Percentiles rank a stretch among this genome's conserved stretches.
Evolutionary conservation across 2,329 filamentous ascomycete genomes (phyloP).

Genomic region (Zelopaecilomyces penicillatus): DNA sequence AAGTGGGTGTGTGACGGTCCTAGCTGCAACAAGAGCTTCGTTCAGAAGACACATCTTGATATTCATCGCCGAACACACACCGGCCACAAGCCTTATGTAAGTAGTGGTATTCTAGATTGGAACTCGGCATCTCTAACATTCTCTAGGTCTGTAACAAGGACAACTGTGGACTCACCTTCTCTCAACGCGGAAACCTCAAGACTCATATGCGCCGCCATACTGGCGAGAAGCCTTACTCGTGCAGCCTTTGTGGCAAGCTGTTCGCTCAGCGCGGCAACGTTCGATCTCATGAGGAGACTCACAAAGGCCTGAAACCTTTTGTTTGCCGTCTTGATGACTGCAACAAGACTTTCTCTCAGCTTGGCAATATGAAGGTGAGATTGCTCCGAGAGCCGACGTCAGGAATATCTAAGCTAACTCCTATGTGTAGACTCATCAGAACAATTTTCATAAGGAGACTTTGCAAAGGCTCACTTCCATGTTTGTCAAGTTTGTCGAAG

Average conservation of each 20-base stretch:
- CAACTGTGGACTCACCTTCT: constrained; percentile 72
- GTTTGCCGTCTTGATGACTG: constrained; percentile 76
- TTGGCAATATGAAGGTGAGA: constrained; percentile 81
- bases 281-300: constrained; percentile 73
- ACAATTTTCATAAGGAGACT: constrained; percentile 79
- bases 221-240: constrained; percentile 76
- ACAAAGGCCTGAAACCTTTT: constrained; percentile 69
- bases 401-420: constrained; percentile 5
- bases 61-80: constrained; percentile 86
- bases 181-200: constrained; percentile 85
- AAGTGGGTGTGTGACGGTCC: constrained; percentile 66
- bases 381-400: not conserved
- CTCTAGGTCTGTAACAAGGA: constrained; percentile 57
- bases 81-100: constrained; percentile 81
- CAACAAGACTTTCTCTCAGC: constrained; percentile 79
- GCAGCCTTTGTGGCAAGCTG: constrained; percentile 68
- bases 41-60: constrained; percentile 85
- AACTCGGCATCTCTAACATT: constrained; percentile 14
- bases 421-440: constrained; percentile 66
- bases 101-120: constrained; percentile 19
- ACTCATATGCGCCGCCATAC: constrained; percentile 84
- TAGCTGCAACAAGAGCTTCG: constrained; percentile 73
- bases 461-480: constrained; percentile 60
- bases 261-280: constrained; percentile 86
- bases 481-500: constrained; percentile 58